Conservation (phyloP, 768 basidiomycete species). For the Antrodiella citrinella region DNA sequence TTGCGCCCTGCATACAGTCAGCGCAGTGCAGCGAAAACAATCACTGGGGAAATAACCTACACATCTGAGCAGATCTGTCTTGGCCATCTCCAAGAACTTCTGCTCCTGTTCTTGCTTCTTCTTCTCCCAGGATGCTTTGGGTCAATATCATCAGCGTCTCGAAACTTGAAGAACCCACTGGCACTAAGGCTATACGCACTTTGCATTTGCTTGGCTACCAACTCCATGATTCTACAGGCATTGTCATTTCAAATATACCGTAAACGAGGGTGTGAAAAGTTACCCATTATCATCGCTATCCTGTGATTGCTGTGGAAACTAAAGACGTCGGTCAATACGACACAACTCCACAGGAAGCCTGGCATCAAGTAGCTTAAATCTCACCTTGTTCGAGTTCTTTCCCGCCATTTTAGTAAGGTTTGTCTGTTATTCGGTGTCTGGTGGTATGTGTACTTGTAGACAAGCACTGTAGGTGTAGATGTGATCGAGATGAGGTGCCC, state of each 20-base stretch:
- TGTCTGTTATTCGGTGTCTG: too few species aligned
- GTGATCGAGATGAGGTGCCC: not conserved
- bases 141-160: not conserved
- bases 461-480: not conserved
- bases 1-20: slow-evolving; percentile 7
- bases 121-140: slow-evolving; percentile 20
- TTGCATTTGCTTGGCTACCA: slow-evolving; percentile 21
- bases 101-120: slow-evolving; percentile 20
- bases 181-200: slow-evolving; percentile 8
- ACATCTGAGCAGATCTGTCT: slow-evolving; percentile 14
- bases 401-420: too few species aligned
- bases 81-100: slow-evolving; percentile 12
- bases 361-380: not conserved
- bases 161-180: not conserved
- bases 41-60: slow-evolving; percentile 7
- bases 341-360: too few species aligned
- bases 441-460: too few species aligned
- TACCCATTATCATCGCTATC: slow-evolving; percentile 20
- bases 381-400: too few species aligned
- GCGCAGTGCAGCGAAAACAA: too few species aligned
- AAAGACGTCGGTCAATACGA: too few species aligned
- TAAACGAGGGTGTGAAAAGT: not conserved
- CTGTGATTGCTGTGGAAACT: slow-evolving; percentile 7
- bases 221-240: slow-evolving; percentile 14
- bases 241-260: not conserved